Evolutionary conservation across 208 protist species (phyloP).

Genomic region (Leptomonas pyrrhocoris): DNA sequence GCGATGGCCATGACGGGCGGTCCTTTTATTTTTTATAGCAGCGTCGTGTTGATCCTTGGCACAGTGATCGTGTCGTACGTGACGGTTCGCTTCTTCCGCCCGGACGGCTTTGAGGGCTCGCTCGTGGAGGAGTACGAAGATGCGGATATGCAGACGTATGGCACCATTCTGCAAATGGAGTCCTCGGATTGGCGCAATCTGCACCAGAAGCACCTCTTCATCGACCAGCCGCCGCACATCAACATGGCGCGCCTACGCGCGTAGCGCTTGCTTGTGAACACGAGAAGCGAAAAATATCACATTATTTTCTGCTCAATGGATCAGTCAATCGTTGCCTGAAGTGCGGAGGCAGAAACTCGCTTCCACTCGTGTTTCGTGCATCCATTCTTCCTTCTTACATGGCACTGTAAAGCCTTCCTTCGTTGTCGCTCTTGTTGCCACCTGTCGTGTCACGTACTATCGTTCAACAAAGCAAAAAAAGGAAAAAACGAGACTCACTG

Average conservation of each 20-base stretch:
- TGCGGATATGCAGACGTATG: conserved; percentile 81
- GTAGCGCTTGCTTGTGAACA: neutral
- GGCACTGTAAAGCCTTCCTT: too few relatives aligned
- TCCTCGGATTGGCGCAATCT: conserved; percentile 70
- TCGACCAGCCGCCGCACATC: conserved; percentile 57
- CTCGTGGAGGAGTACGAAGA: conserved; percentile 89
- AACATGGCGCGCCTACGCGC: conserved; percentile 23
- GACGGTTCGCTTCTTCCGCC: conserved; percentile 60
- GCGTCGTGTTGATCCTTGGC: conserved; percentile 58
- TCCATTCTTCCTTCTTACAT: too few relatives aligned
- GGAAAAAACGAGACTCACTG: too few relatives aligned
- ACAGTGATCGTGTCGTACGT: conserved; percentile 69
- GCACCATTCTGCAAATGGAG: conserved; percentile 76
- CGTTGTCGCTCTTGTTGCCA: too few relatives aligned
- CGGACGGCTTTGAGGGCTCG: conserved; percentile 79
- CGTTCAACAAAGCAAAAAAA: too few relatives aligned
- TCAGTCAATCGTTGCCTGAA: too few relatives aligned
- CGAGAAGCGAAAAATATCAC: too few relatives aligned
- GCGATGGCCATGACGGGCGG: conserved; percentile 66
- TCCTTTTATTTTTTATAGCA: conserved; percentile 53
- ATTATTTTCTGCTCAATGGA: too few relatives aligned
- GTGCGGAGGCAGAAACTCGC: too few relatives aligned
- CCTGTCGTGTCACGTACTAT: too few relatives aligned
- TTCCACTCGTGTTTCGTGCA: too few relatives aligned
- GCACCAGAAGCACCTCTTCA: conserved; percentile 62